These are phyloP conservation scores for Herpetomonas muscarum DNA, from an alignment of 208 protist genomes.

Conservation along the genomic window DNA sequence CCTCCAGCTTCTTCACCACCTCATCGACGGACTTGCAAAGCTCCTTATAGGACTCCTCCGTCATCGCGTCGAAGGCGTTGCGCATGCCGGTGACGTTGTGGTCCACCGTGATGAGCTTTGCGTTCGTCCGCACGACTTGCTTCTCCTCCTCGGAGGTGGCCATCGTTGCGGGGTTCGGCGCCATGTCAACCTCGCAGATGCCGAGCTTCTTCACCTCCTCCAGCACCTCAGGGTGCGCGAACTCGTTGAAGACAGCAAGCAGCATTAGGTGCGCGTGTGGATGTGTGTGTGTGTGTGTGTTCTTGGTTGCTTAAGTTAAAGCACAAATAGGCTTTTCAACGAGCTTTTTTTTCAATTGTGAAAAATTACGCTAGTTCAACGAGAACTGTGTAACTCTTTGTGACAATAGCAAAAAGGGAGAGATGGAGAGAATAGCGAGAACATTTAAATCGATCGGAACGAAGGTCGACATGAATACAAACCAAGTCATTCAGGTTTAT, in stretches of 20 bases:
- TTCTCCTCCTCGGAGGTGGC: constrained; percentile 57
- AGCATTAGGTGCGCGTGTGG: constrained; percentile 29
- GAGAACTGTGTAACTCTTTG: too few species aligned
- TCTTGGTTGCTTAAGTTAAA: constrained; percentile 1
- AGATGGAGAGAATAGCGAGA: too few species aligned
- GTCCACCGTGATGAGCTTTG: constrained; percentile 72
- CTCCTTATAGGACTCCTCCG: constrained; percentile 18
- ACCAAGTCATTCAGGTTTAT: too few species aligned
- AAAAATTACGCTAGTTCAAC: too few species aligned
- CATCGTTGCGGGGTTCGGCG: constrained; percentile 29
- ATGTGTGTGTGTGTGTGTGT: too few species aligned
- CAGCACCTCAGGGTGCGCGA: constrained; percentile 67
- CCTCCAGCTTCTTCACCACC: constrained; percentile 39
- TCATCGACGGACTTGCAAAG: constrained; percentile 42
- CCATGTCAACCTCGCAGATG: constrained; percentile 68
- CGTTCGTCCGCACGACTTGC: constrained; percentile 55
- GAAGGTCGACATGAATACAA: too few species aligned
- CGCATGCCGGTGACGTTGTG: constrained; percentile 41
- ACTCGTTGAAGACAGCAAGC: constrained; percentile 80
- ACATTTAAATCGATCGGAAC: too few species aligned
- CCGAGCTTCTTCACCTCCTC: constrained; percentile 36
- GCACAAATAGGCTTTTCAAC: constrained; percentile 2
- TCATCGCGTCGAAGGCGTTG: constrained; percentile 49
- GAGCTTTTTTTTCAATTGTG: constrained; percentile 6
- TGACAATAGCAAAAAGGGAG: too few species aligned